Percentiles rank a stretch among this genome's conserved stretches.
Evolutionary conservation across 75 land plant species (phyloP).

Genomic region (Ceratopteris richardii): DNA sequence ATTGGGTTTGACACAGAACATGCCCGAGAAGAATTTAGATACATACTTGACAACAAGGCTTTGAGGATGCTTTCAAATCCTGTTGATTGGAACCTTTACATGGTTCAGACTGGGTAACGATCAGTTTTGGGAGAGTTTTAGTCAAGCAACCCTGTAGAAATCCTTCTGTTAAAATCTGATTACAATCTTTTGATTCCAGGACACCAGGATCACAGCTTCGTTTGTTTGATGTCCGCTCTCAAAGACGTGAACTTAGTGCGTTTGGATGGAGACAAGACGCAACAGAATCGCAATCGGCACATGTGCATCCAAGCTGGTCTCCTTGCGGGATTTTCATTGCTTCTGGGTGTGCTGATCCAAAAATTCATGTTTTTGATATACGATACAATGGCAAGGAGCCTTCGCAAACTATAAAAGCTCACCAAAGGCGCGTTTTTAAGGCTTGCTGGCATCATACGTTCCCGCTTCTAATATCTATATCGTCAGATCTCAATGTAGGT

Average conservation of each 20-base stretch:
- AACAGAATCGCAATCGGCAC: constrained; percentile 86
- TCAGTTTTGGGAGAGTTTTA: too few relatives aligned
- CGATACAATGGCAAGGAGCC: constrained; percentile 54
- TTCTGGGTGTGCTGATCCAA: constrained; percentile 79
- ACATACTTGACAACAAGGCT: constrained; percentile 74
- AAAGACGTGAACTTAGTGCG: constrained; percentile 55
- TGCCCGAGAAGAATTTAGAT: constrained; percentile 55
- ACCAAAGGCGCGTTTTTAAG: constrained; percentile 85
- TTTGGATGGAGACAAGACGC: constrained; percentile 91
- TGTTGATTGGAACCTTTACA: constrained; percentile 68
- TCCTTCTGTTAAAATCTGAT: not conserved
- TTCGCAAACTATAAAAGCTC: constrained; percentile 67
- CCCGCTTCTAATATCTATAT: constrained; percentile 72
- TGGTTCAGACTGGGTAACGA: constrained; percentile 85
- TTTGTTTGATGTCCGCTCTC: constrained; percentile 58
- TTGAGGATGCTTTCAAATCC: constrained; percentile 84
- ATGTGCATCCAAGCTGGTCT: constrained; percentile 83
- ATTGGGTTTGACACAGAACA: constrained; percentile 53
- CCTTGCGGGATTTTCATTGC: constrained; percentile 72
- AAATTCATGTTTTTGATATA: constrained; percentile 80
- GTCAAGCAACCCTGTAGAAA: too few relatives aligned
- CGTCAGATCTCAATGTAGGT: constrained; percentile 88
- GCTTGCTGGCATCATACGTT: constrained; percentile 73
- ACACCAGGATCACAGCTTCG: constrained; percentile 68
- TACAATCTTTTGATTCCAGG: constrained; percentile 29